Percentiles rank a stretch among this genome's conserved stretches.
These are phyloP conservation scores for Rhynchospora tenuis DNA, from an alignment of 176 grass and related monocot species.

Conservation along the genomic window DNA sequence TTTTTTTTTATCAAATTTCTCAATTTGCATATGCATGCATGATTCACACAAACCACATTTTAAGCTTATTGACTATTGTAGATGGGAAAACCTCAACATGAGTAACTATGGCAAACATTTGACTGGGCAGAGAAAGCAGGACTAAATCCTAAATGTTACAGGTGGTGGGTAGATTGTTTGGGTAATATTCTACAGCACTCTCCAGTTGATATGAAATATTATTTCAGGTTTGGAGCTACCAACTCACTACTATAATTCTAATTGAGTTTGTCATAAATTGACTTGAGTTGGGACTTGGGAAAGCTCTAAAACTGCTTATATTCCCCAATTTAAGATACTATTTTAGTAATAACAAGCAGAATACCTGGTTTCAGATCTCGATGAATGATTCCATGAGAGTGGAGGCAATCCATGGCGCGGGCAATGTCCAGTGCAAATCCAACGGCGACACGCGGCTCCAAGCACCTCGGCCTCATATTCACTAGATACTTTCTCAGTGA, in stretches of 20 bases:
- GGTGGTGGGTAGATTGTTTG: no score
- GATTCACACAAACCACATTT: background rate
- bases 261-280: background rate
- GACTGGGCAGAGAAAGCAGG: background rate
- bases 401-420: conserved; percentile 92
- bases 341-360: background rate
- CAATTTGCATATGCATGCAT: background rate
- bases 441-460: conserved; percentile 70
- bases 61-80: background rate
- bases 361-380: conserved; percentile 97
- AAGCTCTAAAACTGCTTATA: background rate
- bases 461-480: conserved; percentile 65
- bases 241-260: background rate
- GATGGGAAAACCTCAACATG: background rate
- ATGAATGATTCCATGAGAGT: conserved; percentile 98
- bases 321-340: background rate
- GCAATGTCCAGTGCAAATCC: conserved; percentile 83
- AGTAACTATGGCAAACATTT: background rate
- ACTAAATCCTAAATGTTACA: background rate
- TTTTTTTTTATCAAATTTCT: background rate
- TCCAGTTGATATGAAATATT: background rate
- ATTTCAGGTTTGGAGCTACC: background rate
- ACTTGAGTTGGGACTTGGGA: background rate
- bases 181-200: background rate
- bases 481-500: conserved; percentile 79